Evolutionary conservation across 257 asterid genomes (phyloP), one percentile per base, ranked within the genome.

Genomic region (Petunia secreta): DNA sequence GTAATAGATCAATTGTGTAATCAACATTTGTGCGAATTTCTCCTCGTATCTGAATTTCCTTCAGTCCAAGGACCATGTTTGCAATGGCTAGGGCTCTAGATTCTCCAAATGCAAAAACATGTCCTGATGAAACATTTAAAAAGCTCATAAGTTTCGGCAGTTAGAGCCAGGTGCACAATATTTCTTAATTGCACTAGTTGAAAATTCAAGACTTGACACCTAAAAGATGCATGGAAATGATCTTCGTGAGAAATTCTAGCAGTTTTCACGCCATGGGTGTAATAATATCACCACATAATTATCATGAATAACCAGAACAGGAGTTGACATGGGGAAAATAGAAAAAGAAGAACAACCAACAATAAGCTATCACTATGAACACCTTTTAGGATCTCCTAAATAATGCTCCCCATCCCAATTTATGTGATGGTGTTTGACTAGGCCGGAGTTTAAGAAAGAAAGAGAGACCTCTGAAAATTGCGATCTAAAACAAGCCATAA

Each of bases 61-160:
- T 96, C 80, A 96, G 94, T 79, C 99, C 99, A 85, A 96, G 98
- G 83, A 92, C 99, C 99, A 96, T 96, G 85, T 96, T 96, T 81
- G 99, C 98, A 57, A 96, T 96, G 77, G 99, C 99, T 86, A 96
- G 78, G 78, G 95, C 92, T 86, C 99, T 95, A 71, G 99, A 96
- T 84, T 96, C 98, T 81, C 99, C 99, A 81, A 96, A 96, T 69
- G 99, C 99, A 87, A 96, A 96, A 67, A 96, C 92, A 40, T 96
- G 99, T 57, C 99, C 99, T 96, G 97, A 25, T 25, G 25, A 25
- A 25, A 25, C 25, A 25, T 25, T 25, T 25, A 25, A 25, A 25
- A 25, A 25, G 25, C 25, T 25, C 25, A 25, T 25, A 25, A 25
- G 25, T 25, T 25, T 25, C 25, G 25, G 25, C 25, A 25, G 25